A percentile compares a stretch with the other conserved stretches of the same genome.
Conservation (phyloP, 768 basidiomycete species). For the Rhodotorula graminis region DNA sequence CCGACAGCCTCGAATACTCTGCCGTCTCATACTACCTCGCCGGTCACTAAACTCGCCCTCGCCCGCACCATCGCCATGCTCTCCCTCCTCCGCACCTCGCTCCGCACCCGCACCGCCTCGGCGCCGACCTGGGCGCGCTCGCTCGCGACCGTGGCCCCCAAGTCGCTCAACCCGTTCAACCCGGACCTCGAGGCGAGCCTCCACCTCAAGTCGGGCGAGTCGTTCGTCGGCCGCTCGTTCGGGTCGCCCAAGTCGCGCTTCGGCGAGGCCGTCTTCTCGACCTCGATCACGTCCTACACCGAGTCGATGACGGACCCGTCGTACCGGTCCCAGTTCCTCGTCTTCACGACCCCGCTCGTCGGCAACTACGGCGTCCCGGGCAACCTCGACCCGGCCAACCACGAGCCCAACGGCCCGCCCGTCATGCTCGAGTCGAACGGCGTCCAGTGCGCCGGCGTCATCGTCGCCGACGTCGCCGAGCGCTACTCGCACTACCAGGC, state of each 20-base stretch:
- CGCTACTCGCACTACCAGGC: conserved; percentile 91
- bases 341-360: conserved; percentile 96
- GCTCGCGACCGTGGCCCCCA: conserved; percentile 33
- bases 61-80: conserved; percentile 7
- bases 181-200: conserved; percentile 66
- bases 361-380: conserved; percentile 95
- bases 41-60: conserved; percentile 6
- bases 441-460: conserved; percentile 85
- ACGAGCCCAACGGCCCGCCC: conserved; percentile 61
- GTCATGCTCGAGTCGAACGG: conserved; percentile 80
- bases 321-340: conserved; percentile 94
- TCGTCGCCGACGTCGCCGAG: conserved; percentile 91
- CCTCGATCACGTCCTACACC: conserved; percentile 97
- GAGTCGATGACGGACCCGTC: conserved; percentile 99
- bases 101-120: not conserved
- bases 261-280: conserved; percentile 98
- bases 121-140: conserved; percentile 15
- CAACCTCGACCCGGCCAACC: conserved; percentile 51
- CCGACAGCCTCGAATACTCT: conserved; percentile 26
- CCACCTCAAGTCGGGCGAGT: conserved; percentile 90
- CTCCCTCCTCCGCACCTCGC: conserved; percentile 22
- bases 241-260: conserved; percentile 79
- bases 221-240: conserved; percentile 82
- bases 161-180: conserved; percentile 34
- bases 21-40: conserved; percentile 27